Conservation (phyloP, 2,329 filamentous ascomycete species). For the Calonectria honghensis region DNA sequence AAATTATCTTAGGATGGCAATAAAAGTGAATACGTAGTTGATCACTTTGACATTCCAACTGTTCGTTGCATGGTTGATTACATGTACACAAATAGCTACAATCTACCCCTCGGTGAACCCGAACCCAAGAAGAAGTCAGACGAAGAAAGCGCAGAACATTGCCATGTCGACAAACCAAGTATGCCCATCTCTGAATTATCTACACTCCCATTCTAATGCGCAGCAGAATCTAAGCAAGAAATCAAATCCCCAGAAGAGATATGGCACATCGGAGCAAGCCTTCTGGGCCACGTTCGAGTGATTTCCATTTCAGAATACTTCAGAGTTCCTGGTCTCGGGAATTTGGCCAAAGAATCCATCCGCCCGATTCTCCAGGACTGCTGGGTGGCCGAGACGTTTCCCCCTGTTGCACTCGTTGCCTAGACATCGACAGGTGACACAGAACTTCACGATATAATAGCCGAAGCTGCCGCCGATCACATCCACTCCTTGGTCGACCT, state of each 20-base stretch:
- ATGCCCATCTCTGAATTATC: background rate
- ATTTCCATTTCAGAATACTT: constrained; percentile 52
- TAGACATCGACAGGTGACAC: constrained; percentile 13
- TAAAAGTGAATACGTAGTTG: background rate
- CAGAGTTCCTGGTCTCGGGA: constrained; percentile 38
- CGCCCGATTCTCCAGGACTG: background rate
- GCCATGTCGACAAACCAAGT: background rate
- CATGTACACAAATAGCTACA: background rate
- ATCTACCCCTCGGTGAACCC: background rate
- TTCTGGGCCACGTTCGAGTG: constrained; percentile 46
- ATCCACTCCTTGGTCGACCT: background rate
- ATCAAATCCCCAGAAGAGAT: background rate
- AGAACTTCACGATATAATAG: background rate
- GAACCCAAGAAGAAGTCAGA: background rate
- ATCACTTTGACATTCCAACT: background rate
- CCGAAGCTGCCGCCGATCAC: background rate
- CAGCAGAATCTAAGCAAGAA: background rate
- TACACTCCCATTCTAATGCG: background rate
- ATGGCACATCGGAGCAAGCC: constrained; percentile 5
- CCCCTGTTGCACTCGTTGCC: constrained; percentile 9
- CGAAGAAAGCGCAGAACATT: background rate
- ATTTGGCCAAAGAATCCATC: constrained; percentile 41
- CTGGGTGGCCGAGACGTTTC: background rate
- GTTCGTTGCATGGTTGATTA: constrained; percentile 2
- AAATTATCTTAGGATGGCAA: background rate